A percentile compares a stretch with the other conserved stretches of the same genome.
Conservation (phyloP, 768 basidiomycete genomes). For the Auriscalpium microsporum region DNA sequence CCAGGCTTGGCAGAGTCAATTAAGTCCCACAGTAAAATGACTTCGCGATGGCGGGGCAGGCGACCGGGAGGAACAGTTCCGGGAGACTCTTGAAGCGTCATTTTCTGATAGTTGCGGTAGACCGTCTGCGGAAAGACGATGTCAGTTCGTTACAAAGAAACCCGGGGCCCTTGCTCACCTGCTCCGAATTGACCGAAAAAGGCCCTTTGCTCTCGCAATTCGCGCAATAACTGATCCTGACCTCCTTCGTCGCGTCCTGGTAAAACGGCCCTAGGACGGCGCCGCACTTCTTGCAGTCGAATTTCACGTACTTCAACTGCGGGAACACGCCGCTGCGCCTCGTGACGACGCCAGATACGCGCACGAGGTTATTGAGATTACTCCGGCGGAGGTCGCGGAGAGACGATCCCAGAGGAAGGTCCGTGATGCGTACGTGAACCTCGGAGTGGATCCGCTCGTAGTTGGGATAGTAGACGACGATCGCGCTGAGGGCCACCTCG, state of each 20-base stretch:
- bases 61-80: conserved; percentile 97
- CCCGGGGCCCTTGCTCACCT: conserved; percentile 38
- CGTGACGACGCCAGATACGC: conserved; percentile 93
- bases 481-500: conserved; percentile 87
- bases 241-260: conserved; percentile 92
- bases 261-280: conserved; percentile 95
- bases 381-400: conserved; percentile 89
- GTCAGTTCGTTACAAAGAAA: neutral
- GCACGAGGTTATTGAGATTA: conserved; percentile 91
- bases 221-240: conserved; percentile 88
- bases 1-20: conserved; percentile 98
- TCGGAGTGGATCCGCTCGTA: conserved; percentile 98
- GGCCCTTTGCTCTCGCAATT: conserved; percentile 94
- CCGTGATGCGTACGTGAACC: conserved; percentile 93
- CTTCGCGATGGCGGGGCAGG: conserved; percentile 92
- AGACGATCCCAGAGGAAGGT: conserved; percentile 83
- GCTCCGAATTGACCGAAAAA: conserved; percentile 93
- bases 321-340: conserved; percentile 94
- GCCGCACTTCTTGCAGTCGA: conserved; percentile 92
- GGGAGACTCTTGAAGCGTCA: conserved; percentile 97
- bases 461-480: conserved; percentile 90
- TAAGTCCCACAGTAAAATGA: conserved; percentile 94
- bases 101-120: conserved; percentile 97
- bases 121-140: conserved; percentile 58
- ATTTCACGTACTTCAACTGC: conserved; percentile 99